phyloP scores from a whole-genome alignment of 1,284 basidiomycete genomes.

The Fomitopsis palustris region DNA sequence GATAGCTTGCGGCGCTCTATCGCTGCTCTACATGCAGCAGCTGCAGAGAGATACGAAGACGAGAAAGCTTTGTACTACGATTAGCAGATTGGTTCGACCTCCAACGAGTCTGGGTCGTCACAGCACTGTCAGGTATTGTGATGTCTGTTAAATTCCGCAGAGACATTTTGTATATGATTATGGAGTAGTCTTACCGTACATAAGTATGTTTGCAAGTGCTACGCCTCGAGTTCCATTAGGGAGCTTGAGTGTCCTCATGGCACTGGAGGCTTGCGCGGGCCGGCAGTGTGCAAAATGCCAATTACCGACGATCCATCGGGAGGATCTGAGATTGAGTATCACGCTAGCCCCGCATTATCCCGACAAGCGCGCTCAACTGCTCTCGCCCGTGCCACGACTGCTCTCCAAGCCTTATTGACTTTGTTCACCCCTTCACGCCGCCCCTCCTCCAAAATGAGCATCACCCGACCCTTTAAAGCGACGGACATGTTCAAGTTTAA shows the following conservation, averaged over 20 bases:
- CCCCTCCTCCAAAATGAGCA: conserved; percentile 55
- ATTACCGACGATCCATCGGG: neutral
- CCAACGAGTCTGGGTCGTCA: too few relatives aligned
- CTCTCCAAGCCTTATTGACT: neutral
- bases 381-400: neutral
- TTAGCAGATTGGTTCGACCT: too few relatives aligned
- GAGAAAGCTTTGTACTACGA: conserved; percentile 9
- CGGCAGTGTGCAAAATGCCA: neutral
- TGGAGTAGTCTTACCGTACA: too few relatives aligned
- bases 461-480: conserved; percentile 80
- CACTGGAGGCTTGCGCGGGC: too few relatives aligned
- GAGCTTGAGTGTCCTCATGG: too few relatives aligned
- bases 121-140: too few relatives aligned
- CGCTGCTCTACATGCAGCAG: conserved; percentile 24
- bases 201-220: too few relatives aligned
- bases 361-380: neutral
- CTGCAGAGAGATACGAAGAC: conserved; percentile 17
- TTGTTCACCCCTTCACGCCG: neutral
- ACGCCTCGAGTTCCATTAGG: too few relatives aligned
- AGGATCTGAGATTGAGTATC: neutral
- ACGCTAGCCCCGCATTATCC: neutral
- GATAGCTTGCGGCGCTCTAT: conserved; percentile 25
- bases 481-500: conserved; percentile 91
- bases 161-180: too few relatives aligned
- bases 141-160: too few relatives aligned